A percentile compares a stretch with the other conserved stretches of the same genome.
These are phyloP conservation scores for Fusarium equiseti DNA, from an alignment of 2,329 filamentous ascomycete genomes.

Conservation along the genomic window DNA sequence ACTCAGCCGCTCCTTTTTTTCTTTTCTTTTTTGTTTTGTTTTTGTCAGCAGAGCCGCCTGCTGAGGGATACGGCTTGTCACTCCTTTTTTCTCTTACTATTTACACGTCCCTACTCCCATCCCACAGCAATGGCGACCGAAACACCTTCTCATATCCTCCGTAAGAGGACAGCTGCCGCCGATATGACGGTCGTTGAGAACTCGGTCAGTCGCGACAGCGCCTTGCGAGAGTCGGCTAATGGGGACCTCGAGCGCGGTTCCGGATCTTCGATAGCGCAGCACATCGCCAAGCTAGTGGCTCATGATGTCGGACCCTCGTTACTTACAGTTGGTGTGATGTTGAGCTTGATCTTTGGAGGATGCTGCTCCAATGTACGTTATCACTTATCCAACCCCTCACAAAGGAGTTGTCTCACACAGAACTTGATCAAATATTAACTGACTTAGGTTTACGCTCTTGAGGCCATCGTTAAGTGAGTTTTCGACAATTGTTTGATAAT, in stretches of 20 bases:
- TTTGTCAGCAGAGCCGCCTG: conserved; percentile 34
- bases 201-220: conserved; percentile 20
- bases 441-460: conserved; percentile 88
- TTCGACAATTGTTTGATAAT: neutral
- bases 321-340: conserved; percentile 75
- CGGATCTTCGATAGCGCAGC: conserved; percentile 34
- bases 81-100: conserved; percentile 23
- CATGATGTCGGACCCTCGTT: conserved; percentile 48
- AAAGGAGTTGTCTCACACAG: conserved; percentile 3
- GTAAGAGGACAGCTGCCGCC: conserved; percentile 41
- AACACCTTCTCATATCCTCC: conserved; percentile 37
- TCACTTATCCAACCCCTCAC: neutral
- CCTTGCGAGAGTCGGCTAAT: conserved; percentile 15
- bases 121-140: conserved; percentile 19
- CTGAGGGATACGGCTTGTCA: conserved; percentile 25
- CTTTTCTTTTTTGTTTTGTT: neutral
- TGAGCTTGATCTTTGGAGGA: conserved; percentile 91
- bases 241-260: conserved; percentile 34
- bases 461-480: conserved; percentile 91
- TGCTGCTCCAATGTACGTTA: conserved; percentile 88
- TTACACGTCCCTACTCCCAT: conserved; percentile 21
- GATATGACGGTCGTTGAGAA: conserved; percentile 38
- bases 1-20: conserved; percentile 13
- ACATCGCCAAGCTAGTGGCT: conserved; percentile 40
- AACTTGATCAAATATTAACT: conserved; percentile 37